Conservation (phyloP, 2,329 filamentous ascomycete species). For the Colletotrichum cuscutae region DNA sequence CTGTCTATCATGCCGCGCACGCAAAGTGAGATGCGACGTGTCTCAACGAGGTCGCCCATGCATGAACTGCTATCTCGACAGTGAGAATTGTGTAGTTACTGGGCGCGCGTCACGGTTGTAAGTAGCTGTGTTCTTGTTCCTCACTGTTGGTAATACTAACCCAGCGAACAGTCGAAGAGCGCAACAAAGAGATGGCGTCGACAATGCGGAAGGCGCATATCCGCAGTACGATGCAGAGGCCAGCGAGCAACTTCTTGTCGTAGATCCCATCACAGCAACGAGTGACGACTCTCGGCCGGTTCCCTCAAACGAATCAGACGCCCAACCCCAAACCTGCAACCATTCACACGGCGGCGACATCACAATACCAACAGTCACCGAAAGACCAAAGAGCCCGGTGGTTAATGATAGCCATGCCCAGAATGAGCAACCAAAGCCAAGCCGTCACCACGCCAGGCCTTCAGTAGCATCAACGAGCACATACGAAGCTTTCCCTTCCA, state of each 20-base stretch:
- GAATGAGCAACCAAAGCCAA: background rate
- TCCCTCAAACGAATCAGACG: slow-evolving; percentile 1
- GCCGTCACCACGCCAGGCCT: background rate
- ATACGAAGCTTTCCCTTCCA: background rate
- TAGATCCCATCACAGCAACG: slow-evolving; percentile 43
- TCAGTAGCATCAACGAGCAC: slow-evolving; percentile 23
- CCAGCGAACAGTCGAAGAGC: slow-evolving; percentile 39
- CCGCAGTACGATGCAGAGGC: slow-evolving; percentile 42
- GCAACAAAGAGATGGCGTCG: slow-evolving; percentile 40
- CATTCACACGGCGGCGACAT: slow-evolving; percentile 1
- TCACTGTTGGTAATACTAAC: background rate
- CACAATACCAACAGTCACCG: background rate
- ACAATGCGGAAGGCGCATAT: slow-evolving; percentile 42
- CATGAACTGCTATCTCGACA: slow-evolving; percentile 64
- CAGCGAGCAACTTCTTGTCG: slow-evolving; percentile 39
- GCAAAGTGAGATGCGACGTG: slow-evolving; percentile 63
- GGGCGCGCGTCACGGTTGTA: slow-evolving; percentile 52
- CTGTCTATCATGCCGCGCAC: slow-evolving; percentile 60
- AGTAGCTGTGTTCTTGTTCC: slow-evolving; percentile 34
- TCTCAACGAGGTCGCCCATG: slow-evolving; percentile 59
- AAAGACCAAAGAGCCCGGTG: slow-evolving; percentile 4
- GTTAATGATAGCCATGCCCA: background rate
- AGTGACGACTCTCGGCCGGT: slow-evolving; percentile 40
- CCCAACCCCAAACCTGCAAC: background rate
- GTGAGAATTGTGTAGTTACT: slow-evolving; percentile 54